These are phyloP conservation scores for Tulasnella sp. DNA, from an alignment of 768 basidiomycete genomes.

Conservation along the genomic window DNA sequence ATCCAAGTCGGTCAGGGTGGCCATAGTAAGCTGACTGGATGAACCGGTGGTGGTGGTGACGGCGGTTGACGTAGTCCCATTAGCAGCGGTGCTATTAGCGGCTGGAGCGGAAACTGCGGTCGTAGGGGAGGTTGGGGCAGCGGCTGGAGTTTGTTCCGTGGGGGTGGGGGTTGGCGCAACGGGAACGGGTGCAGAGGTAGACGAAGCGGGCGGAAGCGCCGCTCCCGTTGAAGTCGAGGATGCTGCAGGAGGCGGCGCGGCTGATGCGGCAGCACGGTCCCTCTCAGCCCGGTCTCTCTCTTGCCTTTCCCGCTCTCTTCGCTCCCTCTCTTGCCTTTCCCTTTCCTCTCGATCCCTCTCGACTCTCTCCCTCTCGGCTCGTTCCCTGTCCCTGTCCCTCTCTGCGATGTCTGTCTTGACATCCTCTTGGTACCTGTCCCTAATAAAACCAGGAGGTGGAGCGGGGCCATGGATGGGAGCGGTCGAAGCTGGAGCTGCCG, in stretches of 20 bases:
- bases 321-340: conserved; percentile 26
- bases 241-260: neutral
- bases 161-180: conserved; percentile 9
- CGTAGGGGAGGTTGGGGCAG: neutral
- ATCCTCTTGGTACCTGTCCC: conserved; percentile 11
- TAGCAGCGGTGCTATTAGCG: neutral
- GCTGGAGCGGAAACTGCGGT: neutral
- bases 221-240: conserved; percentile 1
- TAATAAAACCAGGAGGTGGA: neutral
- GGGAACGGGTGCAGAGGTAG: conserved; percentile 9
- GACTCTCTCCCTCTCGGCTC: conserved; percentile 29
- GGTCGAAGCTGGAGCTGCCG: neutral
- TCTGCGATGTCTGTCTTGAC: conserved; percentile 16
- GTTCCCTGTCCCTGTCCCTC: conserved; percentile 28
- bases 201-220: conserved; percentile 9
- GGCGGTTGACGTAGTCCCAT: neutral
- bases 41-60: neutral
- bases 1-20: conserved; percentile 23
- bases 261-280: neutral
- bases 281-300: conserved; percentile 1
- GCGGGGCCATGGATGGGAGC: neutral
- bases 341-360: conserved; percentile 32
- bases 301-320: conserved; percentile 16
- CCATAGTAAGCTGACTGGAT: conserved; percentile 16
- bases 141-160: conserved; percentile 3